A percentile compares a stretch with the other conserved stretches of the same genome.
Conservation (phyloP, 306 rosid genomes). For the Biancaea sappan region DNA sequence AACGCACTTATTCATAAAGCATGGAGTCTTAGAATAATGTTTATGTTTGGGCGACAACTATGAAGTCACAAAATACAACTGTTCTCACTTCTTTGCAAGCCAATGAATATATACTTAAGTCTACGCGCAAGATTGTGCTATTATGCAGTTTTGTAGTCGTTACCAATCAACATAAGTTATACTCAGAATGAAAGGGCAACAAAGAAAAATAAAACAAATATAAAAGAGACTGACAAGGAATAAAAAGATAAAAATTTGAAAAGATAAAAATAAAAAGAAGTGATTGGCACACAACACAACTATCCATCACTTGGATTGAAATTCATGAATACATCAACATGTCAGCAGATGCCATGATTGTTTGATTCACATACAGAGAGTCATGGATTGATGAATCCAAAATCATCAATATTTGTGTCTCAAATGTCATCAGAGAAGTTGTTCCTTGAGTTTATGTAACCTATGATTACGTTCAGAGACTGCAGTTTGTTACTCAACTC, state of each 20-base stretch:
- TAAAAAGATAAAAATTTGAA: too few relatives aligned
- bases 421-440: slow-evolving; percentile 1
- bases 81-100: not conserved
- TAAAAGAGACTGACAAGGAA: too few relatives aligned
- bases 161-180: too few relatives aligned
- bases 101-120: not conserved
- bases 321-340: slow-evolving; percentile 47
- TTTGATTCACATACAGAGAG: slow-evolving; percentile 40
- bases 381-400: slow-evolving; percentile 45
- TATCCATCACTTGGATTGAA: too few relatives aligned
- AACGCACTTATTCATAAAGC: not conserved
- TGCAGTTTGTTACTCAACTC: slow-evolving; percentile 72
- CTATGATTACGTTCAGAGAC: slow-evolving; percentile 63
- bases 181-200: too few relatives aligned
- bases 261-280: too few relatives aligned
- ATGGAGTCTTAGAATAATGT: not conserved
- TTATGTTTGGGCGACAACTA: too few relatives aligned
- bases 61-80: too few relatives aligned
- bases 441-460: slow-evolving; percentile 52
- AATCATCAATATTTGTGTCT: slow-evolving; percentile 35
- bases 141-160: not conserved
- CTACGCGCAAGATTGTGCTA: too few relatives aligned
- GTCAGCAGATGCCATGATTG: slow-evolving; percentile 49
- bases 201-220: too few relatives aligned
- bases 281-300: too few relatives aligned